Evolutionary conservation across 164 flowering plant genomes (phyloP), one percentile per base, ranked within the genome.

Genomic region (Sextonia rubra): DNA sequence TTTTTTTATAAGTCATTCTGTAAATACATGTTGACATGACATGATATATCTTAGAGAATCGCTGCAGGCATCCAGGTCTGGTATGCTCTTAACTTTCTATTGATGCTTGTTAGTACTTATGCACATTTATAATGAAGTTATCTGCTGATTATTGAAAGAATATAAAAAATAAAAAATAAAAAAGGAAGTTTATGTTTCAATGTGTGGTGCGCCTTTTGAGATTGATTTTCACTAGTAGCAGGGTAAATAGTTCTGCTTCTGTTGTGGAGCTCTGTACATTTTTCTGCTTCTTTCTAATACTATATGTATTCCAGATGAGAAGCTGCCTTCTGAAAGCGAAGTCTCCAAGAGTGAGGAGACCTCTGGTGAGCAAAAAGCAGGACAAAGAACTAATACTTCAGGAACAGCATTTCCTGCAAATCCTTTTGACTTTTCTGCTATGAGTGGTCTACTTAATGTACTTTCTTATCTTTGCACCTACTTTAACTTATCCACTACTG

Each of bases 381-480:
- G 76, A 70, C 82, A 60, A 64, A 68, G 80, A 74, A 71, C 74
- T 61, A 69, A 79, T 22, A 30, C 80, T 71, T 49, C 87, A 29
- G 85, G 78, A 71, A 61, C 86, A 73, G 86, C 80, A 12, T 74
- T 80, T 73, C 79, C 82, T 44, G 47, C 84, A 67, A 82, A 88
- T 80, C 85, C 94, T 63, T 93, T 93, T 77, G 98, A 91, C 85
- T 89, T 93, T 74, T 93, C 98, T 23, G 89, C 93, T 20, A 86
- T 93, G 93, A 23, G 84, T 52, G 89, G 89, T 76, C 81, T 93
- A 56, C 91, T 93, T 26, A 91, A 89, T 83, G 98, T 92, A 85
- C 63, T 37, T 73, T 49, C 25, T 61, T 47, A 71, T 60, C 30
- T 37, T 18, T 64, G 4, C 6, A 68, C 27, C 6, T 32, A 37